Base-by-base conservation (phyloP, 2,329 filamentous ascomycete genomes). In the Trichoderma harzianum region DNA sequence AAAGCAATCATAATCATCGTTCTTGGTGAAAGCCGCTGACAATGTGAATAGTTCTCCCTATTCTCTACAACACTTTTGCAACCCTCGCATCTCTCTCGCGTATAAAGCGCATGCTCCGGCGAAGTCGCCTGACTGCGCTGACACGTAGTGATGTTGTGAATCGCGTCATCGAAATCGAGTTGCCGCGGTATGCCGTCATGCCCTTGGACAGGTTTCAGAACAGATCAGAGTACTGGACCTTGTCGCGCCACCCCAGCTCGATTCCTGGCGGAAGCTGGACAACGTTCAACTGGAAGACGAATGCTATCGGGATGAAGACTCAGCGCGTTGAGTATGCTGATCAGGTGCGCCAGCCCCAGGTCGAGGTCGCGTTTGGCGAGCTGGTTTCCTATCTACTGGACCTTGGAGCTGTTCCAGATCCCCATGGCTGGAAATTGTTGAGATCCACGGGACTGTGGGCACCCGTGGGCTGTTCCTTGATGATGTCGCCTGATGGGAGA, bases 121-220 rank as follows among this genome's bases (percentile, higher is more conserved):
- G 84, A 69, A 87, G 87, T 78, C 84, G 84, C n/a, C 80, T 90
- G 8, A 86, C 85, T 2, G 89, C 88, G 0, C 83, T 91, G 58
- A 91, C 88, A 14, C 85, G 90, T 58, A 88, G 87, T 77, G 89
- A 90, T 72, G 85, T 91, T 2, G 87, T 92, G 73, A 91, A 90
- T 72, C 87, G 89, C 51, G 85, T 91, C 67, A 90, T 92, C 47
- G 89, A 92, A 77, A 87, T 91, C 43, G 89, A 92, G 76, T 82
- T 91, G 47, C 89, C 89, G 5, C 86, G 89, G 1, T 90, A 89
- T 75, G 89, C 88, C 5, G 89, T 91, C 62, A 88, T 86, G 69
- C 90, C 89, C 0, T 83, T 87, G 75, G 87, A 90, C 74, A 84
- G 89, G 28, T 85, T 86, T 72, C 79, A 82, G 73, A 80, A 87